Evolutionary conservation across 352 stramenopile genomes (phyloP), one percentile per base, ranked within the genome.

Genomic region (Globisporangium nagaii): DNA sequence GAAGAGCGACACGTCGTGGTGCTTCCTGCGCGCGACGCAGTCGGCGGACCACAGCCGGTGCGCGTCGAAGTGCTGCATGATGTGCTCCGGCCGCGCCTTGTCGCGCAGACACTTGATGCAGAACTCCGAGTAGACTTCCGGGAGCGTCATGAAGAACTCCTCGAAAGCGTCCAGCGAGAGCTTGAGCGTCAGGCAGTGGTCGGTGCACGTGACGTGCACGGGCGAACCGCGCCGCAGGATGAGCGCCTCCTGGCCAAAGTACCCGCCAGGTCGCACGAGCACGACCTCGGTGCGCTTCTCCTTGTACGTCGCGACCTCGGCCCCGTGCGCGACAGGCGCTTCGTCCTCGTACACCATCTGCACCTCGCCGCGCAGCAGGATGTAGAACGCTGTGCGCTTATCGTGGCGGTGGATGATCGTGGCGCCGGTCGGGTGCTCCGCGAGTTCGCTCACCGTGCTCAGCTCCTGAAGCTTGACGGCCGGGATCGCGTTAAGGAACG

Each of bases 31-130:
- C 12, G 46, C 63, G 8, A 86, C 66, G 19, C 77, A 83, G 56
- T 84, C 77, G 7, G 75, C 75, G 13, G 67, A 63, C 79, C 79
- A 89, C 1, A 89, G 46, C 24, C 75, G 65, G 53, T 79, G 71
- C 1, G 68, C 66, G 17, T 84, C 75, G 43, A 86, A 90, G 41
- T 90, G 79, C 50, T 87, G 70, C 63, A 89, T 84, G 13, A 88
- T 53, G 35, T 87, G 75, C 60, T 87, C 79, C 3, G 66, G 64
- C 0, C 56, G 59, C 2, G 53, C 61, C 30, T 69, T 70, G 6
- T 82, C 65, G 3, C 76, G 79, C 8, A 90, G 57, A 49, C 73
- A 85, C 32, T 80, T 78, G 63, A 90, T 78, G 45, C 74, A 86
- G 31, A 87, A 88, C 53, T 90, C 76, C 13, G 76, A 62, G 34